A percentile compares a stretch with the other conserved stretches of the same genome.
Conservation (phyloP, 345 rosid species). For the Syzygium aqueum region DNA sequence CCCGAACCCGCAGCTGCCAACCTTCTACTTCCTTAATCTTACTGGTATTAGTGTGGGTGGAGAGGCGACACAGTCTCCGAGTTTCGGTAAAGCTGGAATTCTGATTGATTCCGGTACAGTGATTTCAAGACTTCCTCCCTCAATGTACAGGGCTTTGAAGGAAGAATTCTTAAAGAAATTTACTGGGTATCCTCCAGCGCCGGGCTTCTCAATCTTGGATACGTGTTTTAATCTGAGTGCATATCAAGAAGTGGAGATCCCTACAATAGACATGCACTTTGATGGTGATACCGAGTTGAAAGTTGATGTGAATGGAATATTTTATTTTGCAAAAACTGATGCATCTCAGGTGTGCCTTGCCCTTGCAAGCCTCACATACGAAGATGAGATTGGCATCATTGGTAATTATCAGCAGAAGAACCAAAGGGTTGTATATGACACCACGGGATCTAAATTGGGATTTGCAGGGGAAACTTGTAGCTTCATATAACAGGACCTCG, state of each 20-base stretch:
- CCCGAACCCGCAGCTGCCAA: slow-evolving; percentile 43
- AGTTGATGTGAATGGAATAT: slow-evolving; percentile 63
- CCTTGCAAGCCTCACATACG: slow-evolving; percentile 61
- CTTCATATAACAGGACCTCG: slow-evolving; percentile 14
- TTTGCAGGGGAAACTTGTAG: slow-evolving; percentile 73
- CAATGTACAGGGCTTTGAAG: slow-evolving; percentile 60
- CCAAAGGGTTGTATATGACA: slow-evolving; percentile 79
- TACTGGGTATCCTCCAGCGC: slow-evolving; percentile 57
- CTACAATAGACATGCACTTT: slow-evolving; percentile 48
- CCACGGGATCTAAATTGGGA: slow-evolving; percentile 52
- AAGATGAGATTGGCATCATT: slow-evolving; percentile 58
- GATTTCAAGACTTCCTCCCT: slow-evolving; percentile 67
- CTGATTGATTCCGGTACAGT: slow-evolving; percentile 88
- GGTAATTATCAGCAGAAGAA: slow-evolving; percentile 87
- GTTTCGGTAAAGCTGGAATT: slow-evolving; percentile 34
- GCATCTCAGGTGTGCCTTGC: slow-evolving; percentile 85
- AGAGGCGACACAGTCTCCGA: slow-evolving; percentile 22
- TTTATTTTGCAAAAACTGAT: slow-evolving; percentile 64
- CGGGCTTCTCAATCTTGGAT: slow-evolving; percentile 65
- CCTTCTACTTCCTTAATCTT: slow-evolving; percentile 75
- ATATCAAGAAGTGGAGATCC: slow-evolving; percentile 60
- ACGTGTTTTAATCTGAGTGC: slow-evolving; percentile 77
- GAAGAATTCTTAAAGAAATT: slow-evolving; percentile 66
- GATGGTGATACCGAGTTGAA: slow-evolving; percentile 42
- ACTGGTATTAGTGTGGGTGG: slow-evolving; percentile 63